Base-by-base conservation (phyloP, 2,329 filamentous ascomycete genomes). In the Lachnellula subtilissima region DNA sequence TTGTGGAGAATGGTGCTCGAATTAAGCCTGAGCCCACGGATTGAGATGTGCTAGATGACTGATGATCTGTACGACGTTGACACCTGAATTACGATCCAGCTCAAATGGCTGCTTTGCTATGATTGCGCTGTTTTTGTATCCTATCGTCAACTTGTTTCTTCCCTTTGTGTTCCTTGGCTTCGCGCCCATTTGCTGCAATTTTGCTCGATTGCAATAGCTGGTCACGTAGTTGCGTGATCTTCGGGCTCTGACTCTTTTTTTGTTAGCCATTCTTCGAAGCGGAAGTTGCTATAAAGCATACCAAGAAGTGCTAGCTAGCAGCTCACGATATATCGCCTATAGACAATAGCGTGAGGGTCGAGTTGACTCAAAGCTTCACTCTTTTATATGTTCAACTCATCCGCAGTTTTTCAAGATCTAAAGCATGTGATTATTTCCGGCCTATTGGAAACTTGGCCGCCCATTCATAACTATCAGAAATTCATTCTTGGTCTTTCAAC, bases 1-100 rank as follows among this genome's bases (percentile, higher is more conserved):
- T 48, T 14, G 40, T 61, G 19, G 58, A 63, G 43, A 52, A 47
- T n/a, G 58, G 66, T 39, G 58, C 67, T 17, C 40, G 46, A 15
- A 60, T 71, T 23, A 71, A 71, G 50, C 58, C 65, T 28, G 69
- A 72, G 45, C 64, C 64, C 4, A 54, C 45, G 22, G 64, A 68
- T 50, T 64, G 49, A 57, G 40, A 2, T 17, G 12, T 15, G 11
- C 9, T 45, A 48, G 58, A 56, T 46, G 54, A 58, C 52, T 59
- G 45, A 56, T 50, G 51, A 48, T 25, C 2, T 14, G 19, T 32
- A 48, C n/a, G 45, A 32, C 12, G 1, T 40, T 40, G 17, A 17
- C 37, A 40, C 15, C 6, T 40, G 37, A 8, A 40, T 40, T 9
- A n/a, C 8, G 5, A 2, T 7, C 15, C n/a, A 17, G 37, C 8